These are phyloP conservation scores for Mycena haematopus DNA, from an alignment of 768 basidiomycete genomes.

Conservation along the genomic window DNA sequence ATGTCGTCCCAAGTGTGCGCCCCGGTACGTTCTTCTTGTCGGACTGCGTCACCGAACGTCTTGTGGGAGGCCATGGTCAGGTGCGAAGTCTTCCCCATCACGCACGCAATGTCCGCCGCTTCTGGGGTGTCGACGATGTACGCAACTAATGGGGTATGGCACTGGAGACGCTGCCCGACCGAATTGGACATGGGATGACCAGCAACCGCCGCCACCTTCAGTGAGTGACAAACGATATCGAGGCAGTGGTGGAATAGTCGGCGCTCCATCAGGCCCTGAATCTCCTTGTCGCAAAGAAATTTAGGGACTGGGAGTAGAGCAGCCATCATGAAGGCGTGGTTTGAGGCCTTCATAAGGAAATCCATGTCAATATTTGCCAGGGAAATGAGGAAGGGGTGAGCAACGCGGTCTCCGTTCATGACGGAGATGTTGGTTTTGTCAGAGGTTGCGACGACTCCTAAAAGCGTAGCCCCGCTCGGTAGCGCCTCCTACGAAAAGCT, in stretches of 20 bases:
- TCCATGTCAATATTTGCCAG: conserved; percentile 32
- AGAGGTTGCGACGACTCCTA: conserved; percentile 25
- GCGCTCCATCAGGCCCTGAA: conserved; percentile 34
- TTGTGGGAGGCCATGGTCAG: conserved; percentile 17
- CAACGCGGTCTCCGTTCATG: conserved; percentile 29
- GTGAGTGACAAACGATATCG: conserved; percentile 25
- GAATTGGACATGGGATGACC: conserved; percentile 18
- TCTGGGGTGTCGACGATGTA: conserved; percentile 29
- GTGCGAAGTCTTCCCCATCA: conserved; percentile 24
- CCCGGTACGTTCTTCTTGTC: conserved; percentile 6
- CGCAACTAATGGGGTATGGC: conserved; percentile 26
- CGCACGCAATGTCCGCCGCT: conserved; percentile 25
- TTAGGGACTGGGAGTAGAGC: conserved; percentile 30
- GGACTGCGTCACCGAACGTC: conserved; percentile 20
- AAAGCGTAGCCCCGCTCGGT: conserved; percentile 13
- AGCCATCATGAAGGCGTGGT: conserved; percentile 28
- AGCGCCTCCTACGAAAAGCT: conserved; percentile 16
- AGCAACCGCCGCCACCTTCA: conserved; percentile 25
- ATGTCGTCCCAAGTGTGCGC: not conserved
- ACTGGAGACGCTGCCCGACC: conserved; percentile 1
- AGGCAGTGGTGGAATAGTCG: conserved; percentile 25
- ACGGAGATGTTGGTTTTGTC: conserved; percentile 34
- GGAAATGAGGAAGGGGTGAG: conserved; percentile 25
- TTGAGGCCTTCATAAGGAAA: conserved; percentile 21
- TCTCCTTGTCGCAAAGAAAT: conserved; percentile 25